Evolutionary conservation across 805 yeast genomes (phyloP).

Genomic region (Naumovozyma castellii): DNA sequence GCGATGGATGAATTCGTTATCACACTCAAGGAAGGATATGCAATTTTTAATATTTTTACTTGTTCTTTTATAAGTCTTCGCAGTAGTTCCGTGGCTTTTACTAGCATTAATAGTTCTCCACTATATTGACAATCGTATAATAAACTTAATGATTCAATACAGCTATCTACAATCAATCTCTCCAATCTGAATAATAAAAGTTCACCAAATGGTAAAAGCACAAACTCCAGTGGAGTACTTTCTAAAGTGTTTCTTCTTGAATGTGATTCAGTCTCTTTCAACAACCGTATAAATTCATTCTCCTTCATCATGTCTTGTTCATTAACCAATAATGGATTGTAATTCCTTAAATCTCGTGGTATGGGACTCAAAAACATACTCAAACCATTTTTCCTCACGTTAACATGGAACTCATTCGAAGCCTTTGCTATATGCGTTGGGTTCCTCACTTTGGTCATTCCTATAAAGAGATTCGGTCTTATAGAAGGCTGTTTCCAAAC

Average conservation of each 20-base stretch:
- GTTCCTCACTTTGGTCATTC: slow-evolving; percentile 21
- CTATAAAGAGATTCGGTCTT: slow-evolving; percentile 54
- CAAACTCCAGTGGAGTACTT: background rate
- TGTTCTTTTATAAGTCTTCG: slow-evolving; percentile 18
- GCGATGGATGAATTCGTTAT: slow-evolving; percentile 20
- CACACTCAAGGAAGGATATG: slow-evolving; percentile 12
- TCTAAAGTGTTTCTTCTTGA: background rate
- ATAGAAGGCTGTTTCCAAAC: slow-evolving; percentile 41
- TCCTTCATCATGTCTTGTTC: background rate
- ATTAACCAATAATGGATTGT: slow-evolving; percentile 1
- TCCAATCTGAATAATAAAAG: slow-evolving; percentile 17
- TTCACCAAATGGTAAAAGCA: slow-evolving; percentile 14
- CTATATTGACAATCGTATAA: slow-evolving; percentile 17
- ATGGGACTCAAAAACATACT: slow-evolving; percentile 7
- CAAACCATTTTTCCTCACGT: background rate
- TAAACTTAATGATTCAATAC: slow-evolving; percentile 20
- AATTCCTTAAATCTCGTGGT: slow-evolving; percentile 8
- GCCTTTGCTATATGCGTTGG: background rate
- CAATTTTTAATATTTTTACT: slow-evolving; percentile 9
- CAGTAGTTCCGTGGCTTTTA: slow-evolving; percentile 5
- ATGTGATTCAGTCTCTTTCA: slow-evolving; percentile 3
- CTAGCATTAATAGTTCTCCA: slow-evolving; percentile 13
- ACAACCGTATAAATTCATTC: slow-evolving; percentile 4
- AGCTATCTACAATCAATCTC: slow-evolving; percentile 16
- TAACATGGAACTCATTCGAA: slow-evolving; percentile 1